Conservation (phyloP, 2,329 filamentous ascomycete species). For the Trichoderma atroviride region DNA sequence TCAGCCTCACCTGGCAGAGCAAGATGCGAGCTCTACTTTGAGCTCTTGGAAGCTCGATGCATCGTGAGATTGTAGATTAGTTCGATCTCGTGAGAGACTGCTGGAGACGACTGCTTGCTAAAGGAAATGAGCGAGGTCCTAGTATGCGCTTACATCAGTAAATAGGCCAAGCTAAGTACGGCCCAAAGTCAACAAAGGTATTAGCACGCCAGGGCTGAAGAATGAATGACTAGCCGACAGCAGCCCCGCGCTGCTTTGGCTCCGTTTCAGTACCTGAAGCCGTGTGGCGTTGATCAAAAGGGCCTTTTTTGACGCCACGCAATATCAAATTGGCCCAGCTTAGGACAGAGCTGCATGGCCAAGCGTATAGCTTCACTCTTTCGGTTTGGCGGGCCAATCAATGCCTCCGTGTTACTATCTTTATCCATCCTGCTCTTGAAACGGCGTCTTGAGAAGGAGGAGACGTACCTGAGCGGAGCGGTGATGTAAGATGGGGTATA, state of each 20-base stretch:
- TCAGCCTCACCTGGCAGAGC: conserved; percentile 28
- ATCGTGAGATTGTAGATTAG: background rate
- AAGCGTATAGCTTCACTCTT: background rate
- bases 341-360: background rate
- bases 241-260: conserved; percentile 9
- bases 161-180: background rate
- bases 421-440: conserved; percentile 3
- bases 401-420: conserved; percentile 7
- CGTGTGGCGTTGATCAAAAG: conserved; percentile 20
- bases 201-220: conserved; percentile 1
- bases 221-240: conserved; percentile 21
- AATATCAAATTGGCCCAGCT: background rate
- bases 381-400: background rate
- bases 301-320: conserved; percentile 19
- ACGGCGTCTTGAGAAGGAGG: background rate
- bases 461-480: conserved; percentile 21
- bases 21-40: conserved; percentile 16
- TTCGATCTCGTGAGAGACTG: background rate
- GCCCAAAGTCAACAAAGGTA: background rate
- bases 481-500: conserved; percentile 27
- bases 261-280: conserved; percentile 23
- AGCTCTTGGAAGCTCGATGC: background rate
- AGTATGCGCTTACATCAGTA: background rate
- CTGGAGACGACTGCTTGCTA: background rate
- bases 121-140: conserved; percentile 3